Conservation (phyloP, 1,284 basidiomycete species). For the Sporisorium sorghi region DNA sequence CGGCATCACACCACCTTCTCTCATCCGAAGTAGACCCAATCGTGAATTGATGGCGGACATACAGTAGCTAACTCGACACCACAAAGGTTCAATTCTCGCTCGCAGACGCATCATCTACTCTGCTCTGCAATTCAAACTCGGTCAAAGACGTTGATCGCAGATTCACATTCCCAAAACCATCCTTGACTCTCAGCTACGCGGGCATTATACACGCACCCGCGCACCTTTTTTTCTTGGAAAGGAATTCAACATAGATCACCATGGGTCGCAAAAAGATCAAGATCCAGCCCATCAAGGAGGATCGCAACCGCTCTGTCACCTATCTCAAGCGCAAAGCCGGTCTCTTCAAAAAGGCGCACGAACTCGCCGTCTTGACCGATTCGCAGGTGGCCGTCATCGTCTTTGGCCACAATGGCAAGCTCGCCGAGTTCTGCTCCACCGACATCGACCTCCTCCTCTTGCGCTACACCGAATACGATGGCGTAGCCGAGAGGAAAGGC, state of each 20-base stretch:
- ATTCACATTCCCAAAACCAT: neutral
- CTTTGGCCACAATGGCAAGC: slow-evolving; percentile 72
- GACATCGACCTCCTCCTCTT: slow-evolving; percentile 60
- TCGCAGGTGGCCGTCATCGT: slow-evolving; percentile 79
- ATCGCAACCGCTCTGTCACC: slow-evolving; percentile 88
- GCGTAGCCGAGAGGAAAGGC: slow-evolving; percentile 44
- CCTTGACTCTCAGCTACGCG: neutral
- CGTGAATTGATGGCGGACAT: slow-evolving; percentile 7
- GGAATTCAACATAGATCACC: neutral
- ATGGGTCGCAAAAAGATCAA: slow-evolving; percentile 92
- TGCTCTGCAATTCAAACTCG: neutral
- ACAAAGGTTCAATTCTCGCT: neutral
- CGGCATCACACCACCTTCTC: too few relatives aligned
- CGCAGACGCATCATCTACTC: neutral
- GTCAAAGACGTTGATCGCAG: neutral
- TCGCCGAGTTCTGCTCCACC: slow-evolving; percentile 63
- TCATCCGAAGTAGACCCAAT: too few relatives aligned
- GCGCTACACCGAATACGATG: slow-evolving; percentile 58
- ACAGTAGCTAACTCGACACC: neutral
- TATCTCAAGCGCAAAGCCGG: slow-evolving; percentile 92
- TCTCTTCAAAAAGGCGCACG: slow-evolving; percentile 89
- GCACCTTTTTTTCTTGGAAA: neutral
- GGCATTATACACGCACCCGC: slow-evolving; percentile 12
- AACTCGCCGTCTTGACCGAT: slow-evolving; percentile 81
- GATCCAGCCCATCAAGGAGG: slow-evolving; percentile 87